Percentiles rank a stretch among this genome's conserved stretches.
These are phyloP conservation scores for Discostella stelligera DNA, from an alignment of 352 stramenopile species.

Conservation along the genomic window DNA sequence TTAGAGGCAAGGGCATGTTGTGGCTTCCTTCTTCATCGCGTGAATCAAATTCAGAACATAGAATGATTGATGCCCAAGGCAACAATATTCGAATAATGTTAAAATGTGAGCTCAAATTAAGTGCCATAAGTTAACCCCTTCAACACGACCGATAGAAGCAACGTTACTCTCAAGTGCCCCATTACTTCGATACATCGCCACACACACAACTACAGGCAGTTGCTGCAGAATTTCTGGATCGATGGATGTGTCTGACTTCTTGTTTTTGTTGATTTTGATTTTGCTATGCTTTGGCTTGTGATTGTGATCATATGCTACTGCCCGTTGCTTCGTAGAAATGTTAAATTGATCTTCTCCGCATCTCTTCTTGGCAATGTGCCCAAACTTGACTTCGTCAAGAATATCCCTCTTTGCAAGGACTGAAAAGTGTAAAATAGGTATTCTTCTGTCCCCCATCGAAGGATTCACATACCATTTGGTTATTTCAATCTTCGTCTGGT, in stretches of 20 bases:
- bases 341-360: slow-evolving; percentile 1
- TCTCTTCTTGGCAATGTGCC: slow-evolving; percentile 43
- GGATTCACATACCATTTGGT: slow-evolving; percentile 53
- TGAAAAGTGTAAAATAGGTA: slow-evolving; percentile 82
- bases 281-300: background rate
- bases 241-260: slow-evolving; percentile 6
- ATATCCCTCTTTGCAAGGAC: slow-evolving; percentile 38
- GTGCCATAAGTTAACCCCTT: slow-evolving; percentile 78
- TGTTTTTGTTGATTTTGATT: slow-evolving; percentile 32
- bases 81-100: background rate
- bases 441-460: slow-evolving; percentile 24
- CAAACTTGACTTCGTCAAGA: slow-evolving; percentile 36
- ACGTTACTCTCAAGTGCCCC: slow-evolving; percentile 81
- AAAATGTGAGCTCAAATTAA: slow-evolving; percentile 21
- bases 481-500: slow-evolving; percentile 74
- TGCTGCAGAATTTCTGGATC: slow-evolving; percentile 17
- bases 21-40: no score
- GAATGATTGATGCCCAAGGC: background rate
- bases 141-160: slow-evolving; percentile 56
- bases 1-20: slow-evolving; percentile 32
- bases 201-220: slow-evolving; percentile 78
- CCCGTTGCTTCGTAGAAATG: background rate
- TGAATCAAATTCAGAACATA: background rate
- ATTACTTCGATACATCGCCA: slow-evolving; percentile 80
- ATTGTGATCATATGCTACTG: background rate